A percentile compares a stretch with the other conserved stretches of the same genome.
Evolutionary conservation across 1,139 yeast genomes (phyloP).

Genomic region (Zygosaccharomyces pseudobailii): DNA sequence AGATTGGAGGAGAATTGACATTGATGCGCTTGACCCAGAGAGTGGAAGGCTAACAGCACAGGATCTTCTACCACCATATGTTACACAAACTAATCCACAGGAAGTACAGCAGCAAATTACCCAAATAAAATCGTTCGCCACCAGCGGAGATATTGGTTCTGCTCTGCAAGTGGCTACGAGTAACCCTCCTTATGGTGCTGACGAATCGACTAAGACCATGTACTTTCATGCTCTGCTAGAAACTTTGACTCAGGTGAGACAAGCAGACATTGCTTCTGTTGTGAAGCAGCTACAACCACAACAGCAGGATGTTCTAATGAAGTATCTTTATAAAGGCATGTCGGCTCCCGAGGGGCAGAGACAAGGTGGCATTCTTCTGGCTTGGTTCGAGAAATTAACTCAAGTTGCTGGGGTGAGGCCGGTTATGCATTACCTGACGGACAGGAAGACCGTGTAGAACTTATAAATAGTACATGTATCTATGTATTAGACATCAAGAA

Average conservation of each 20-base stretch:
- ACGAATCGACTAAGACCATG: slow-evolving; percentile 37
- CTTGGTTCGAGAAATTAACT: slow-evolving; percentile 90
- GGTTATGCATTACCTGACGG: slow-evolving; percentile 78
- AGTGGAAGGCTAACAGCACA: slow-evolving; percentile 54
- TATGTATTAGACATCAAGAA: not conserved
- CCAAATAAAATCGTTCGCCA: slow-evolving; percentile 57
- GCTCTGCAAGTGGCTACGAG: slow-evolving; percentile 63
- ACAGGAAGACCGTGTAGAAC: slow-evolving; percentile 62
- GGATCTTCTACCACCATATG: slow-evolving; percentile 55
- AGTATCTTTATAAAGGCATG: slow-evolving; percentile 87
- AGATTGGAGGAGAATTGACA: slow-evolving; percentile 75
- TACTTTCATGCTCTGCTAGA: slow-evolving; percentile 64
- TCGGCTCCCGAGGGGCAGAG: slow-evolving; percentile 69
- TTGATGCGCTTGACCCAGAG: slow-evolving; percentile 87
- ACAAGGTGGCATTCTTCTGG: slow-evolving; percentile 78
- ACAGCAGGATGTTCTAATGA: slow-evolving; percentile 75
- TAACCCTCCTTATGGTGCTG: slow-evolving; percentile 81
- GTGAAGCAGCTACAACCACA: slow-evolving; percentile 55
- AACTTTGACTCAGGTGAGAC: slow-evolving; percentile 67
- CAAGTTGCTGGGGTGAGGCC: slow-evolving; percentile 86
- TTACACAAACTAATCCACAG: slow-evolving; percentile 40
- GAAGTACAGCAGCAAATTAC: slow-evolving; percentile 54
- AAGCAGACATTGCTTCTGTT: slow-evolving; percentile 60
- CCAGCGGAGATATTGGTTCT: slow-evolving; percentile 66
- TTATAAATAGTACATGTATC: not conserved